A percentile compares a stretch with the other conserved stretches of the same genome.
Evolutionary conservation across 495 filamentous ascomycete species (phyloP).

Genomic region (Trichoderma virens): DNA sequence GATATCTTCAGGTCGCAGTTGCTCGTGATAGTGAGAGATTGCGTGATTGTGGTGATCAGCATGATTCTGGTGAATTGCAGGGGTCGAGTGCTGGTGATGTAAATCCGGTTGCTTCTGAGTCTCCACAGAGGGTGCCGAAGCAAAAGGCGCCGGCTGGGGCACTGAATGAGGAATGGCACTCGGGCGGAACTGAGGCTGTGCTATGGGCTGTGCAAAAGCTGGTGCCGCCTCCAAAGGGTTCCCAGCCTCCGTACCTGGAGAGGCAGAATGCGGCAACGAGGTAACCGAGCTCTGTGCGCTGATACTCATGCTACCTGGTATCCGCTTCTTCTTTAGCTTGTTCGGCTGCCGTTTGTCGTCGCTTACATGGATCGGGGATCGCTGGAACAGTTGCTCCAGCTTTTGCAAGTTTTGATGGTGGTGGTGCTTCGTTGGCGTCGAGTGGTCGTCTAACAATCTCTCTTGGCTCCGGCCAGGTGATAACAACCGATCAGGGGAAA

Average conservation of each 20-base stretch:
- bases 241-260: conserved; percentile 27
- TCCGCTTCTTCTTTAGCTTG: conserved; percentile 75
- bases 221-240: conserved; percentile 29
- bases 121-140: not conserved
- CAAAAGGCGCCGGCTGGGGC: not conserved
- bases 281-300: conserved; percentile 82
- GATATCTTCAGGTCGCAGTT: conserved; percentile 36
- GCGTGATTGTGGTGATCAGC: not conserved
- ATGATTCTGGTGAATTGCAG: not conserved
- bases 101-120: not conserved
- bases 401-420: conserved; percentile 30
- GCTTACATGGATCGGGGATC: conserved; percentile 56
- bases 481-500: conserved; percentile 20
- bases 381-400: conserved; percentile 58
- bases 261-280: conserved; percentile 48
- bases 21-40: not conserved
- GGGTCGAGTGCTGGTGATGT: not conserved
- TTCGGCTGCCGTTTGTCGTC: conserved; percentile 64
- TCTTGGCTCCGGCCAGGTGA: conserved; percentile 42
- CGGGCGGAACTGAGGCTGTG: not conserved
- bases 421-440: conserved; percentile 58
- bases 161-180: not conserved
- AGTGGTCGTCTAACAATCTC: conserved; percentile 34
- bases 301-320: conserved; percentile 62
- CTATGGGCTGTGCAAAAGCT: not conserved